Percentiles rank a stretch among this genome's conserved stretches.
These are phyloP conservation scores for Flaveria brownii DNA, from an alignment of 129 eudicot species.

Conservation along the genomic window DNA sequence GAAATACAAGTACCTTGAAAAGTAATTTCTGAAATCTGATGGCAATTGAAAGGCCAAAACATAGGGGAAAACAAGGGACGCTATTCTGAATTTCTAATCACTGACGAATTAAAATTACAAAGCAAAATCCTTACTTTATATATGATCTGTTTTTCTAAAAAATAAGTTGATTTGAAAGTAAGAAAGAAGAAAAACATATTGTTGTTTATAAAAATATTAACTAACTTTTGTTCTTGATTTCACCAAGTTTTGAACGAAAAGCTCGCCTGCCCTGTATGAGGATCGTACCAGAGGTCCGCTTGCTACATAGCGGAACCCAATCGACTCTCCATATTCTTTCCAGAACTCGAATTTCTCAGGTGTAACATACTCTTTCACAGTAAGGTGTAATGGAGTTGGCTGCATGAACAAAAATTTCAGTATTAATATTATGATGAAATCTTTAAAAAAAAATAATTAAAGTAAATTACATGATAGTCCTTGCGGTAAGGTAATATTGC, in stretches of 20 bases:
- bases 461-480: background rate
- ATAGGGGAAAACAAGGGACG: background rate
- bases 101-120: background rate
- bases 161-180: background rate
- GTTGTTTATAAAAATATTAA: background rate
- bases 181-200: background rate
- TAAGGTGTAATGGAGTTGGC: conserved; percentile 93
- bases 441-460: background rate
- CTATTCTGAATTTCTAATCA: background rate
- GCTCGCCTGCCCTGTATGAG: conserved; percentile 88
- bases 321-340: conserved; percentile 94
- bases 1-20: background rate
- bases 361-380: conserved; percentile 84
- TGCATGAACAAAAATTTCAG: conserved; percentile 32
- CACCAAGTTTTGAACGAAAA: conserved; percentile 9
- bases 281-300: conserved; percentile 98
- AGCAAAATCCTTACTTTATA: conserved; percentile 4
- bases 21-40: background rate
- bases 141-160: background rate
- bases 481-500: background rate
- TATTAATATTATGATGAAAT: background rate
- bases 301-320: conserved; percentile 96
- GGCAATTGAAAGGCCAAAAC: background rate
- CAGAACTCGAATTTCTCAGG: conserved; percentile 88
- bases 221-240: background rate